Conservation (phyloP, 495 filamentous ascomycete species). For the Stereocaulon alpinum region DNA sequence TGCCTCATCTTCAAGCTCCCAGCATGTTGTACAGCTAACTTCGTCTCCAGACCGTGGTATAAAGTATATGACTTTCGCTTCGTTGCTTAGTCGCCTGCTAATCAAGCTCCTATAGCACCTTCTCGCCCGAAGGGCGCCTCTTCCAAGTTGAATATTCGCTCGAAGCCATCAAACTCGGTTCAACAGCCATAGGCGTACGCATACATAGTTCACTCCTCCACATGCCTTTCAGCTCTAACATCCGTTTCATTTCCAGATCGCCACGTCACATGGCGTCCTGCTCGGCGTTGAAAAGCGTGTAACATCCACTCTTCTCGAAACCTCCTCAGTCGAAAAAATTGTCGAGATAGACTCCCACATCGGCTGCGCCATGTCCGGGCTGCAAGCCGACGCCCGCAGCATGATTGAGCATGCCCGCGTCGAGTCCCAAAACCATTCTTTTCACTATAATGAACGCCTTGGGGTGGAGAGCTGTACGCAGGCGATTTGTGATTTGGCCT, state of each 20-base stretch:
- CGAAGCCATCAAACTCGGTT: constrained; percentile 98
- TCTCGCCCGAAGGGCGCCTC: constrained; percentile 97
- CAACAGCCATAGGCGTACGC: constrained; percentile 88
- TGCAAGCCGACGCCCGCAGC: constrained; percentile 91
- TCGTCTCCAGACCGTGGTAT: constrained; percentile 79
- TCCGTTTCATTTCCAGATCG: constrained; percentile 44
- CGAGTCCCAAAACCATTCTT: constrained; percentile 89
- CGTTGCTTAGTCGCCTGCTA: background rate
- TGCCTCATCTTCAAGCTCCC: constrained; percentile 26
- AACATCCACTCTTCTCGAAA: constrained; percentile 91
- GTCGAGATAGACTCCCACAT: constrained; percentile 98
- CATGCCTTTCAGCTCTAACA: constrained; percentile 4
- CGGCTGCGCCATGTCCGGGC: constrained; percentile 94
- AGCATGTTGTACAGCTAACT: constrained; percentile 20
- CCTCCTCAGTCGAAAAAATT: constrained; percentile 96
- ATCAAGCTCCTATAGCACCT: constrained; percentile 57
- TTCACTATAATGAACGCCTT: constrained; percentile 92
- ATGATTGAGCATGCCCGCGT: constrained; percentile 98
- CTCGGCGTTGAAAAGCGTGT: constrained; percentile 98
- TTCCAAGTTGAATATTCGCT: constrained; percentile 99
- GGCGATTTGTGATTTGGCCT: constrained; percentile 92
- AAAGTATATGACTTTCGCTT: constrained; percentile 55
- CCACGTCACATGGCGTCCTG: constrained; percentile 85
- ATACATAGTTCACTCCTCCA: constrained; percentile 8
- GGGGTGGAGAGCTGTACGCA: constrained; percentile 96